Evolutionary conservation across 768 basidiomycete genomes (phyloP).

Genomic region (Rhodotorula taiwanensis): DNA sequence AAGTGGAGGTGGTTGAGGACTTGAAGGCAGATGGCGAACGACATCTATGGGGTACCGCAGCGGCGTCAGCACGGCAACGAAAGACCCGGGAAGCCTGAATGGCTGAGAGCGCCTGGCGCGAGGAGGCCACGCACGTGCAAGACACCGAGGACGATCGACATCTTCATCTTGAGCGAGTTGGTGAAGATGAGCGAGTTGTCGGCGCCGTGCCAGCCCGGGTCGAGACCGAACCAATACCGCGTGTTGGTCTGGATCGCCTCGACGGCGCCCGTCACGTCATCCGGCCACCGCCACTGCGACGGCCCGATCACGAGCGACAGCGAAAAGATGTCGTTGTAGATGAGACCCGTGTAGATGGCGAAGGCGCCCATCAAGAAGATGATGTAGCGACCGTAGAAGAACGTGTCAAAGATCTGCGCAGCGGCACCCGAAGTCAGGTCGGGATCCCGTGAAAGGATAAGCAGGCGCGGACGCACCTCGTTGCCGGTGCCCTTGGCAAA

Average conservation of each 20-base stretch:
- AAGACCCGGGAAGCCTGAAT: no score
- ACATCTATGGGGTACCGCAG: slow-evolving; percentile 62
- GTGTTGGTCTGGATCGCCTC: slow-evolving; percentile 53
- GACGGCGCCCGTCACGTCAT: slow-evolving; percentile 50
- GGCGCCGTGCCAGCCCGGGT: slow-evolving; percentile 89
- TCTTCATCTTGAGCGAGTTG: slow-evolving; percentile 99
- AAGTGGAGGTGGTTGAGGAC: slow-evolving; percentile 91
- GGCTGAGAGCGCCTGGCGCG: no score
- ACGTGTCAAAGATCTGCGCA: slow-evolving; percentile 68
- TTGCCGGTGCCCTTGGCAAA: slow-evolving; percentile 54
- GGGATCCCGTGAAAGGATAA: background rate
- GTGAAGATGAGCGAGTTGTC: slow-evolving; percentile 87
- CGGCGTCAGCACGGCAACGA: no score
- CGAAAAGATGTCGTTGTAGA: slow-evolving; percentile 99
- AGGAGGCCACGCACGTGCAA: slow-evolving; percentile 61
- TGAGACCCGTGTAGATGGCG: slow-evolving; percentile 71
- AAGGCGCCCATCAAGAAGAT: slow-evolving; percentile 89
- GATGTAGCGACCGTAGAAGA: slow-evolving; percentile 97
- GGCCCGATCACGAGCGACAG: slow-evolving; percentile 73
- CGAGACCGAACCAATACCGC: slow-evolving; percentile 87
- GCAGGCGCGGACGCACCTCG: slow-evolving; percentile 21
- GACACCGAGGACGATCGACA: slow-evolving; percentile 93
- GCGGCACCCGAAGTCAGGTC: background rate
- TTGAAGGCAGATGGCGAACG: slow-evolving; percentile 93
- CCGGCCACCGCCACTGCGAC: slow-evolving; percentile 80